Conservation (phyloP, 202 grass and related monocot species). For the Schoenoplectus triqueter region DNA sequence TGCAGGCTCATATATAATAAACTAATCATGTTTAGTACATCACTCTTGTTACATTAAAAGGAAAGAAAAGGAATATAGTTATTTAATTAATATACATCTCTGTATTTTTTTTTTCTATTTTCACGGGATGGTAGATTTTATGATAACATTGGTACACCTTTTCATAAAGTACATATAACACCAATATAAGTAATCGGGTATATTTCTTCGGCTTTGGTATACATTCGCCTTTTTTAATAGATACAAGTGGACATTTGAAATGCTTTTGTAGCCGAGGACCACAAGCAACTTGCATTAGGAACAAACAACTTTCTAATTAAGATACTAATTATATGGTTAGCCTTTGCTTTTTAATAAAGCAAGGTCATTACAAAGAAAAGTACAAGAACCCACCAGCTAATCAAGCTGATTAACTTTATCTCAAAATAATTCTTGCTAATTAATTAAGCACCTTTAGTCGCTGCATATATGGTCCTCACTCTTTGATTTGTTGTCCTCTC, state of each 20-base stretch:
- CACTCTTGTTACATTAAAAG: not conserved
- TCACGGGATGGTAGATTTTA: not conserved
- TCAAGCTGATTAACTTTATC: not conserved
- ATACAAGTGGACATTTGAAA: slow-evolving; percentile 24
- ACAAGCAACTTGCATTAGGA: slow-evolving; percentile 39
- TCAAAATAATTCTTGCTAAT: not conserved
- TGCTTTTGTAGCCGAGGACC: slow-evolving; percentile 22
- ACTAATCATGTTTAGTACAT: not conserved
- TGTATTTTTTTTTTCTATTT: slow-evolving; percentile 5
- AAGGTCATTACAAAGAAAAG: slow-evolving; percentile 36
- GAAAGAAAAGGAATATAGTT: not conserved
- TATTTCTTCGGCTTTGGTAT: slow-evolving; percentile 22
- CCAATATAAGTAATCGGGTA: not conserved
- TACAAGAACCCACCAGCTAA: slow-evolving; percentile 33
- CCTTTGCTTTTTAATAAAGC: slow-evolving; percentile 35
- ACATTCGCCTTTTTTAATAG: not conserved
- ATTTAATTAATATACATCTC: not conserved
- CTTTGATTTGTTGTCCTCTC: not conserved
- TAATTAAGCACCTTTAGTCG: slow-evolving; percentile 16
- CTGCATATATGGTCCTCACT: slow-evolving; percentile 15
- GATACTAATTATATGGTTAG: slow-evolving; percentile 37
- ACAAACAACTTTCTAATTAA: slow-evolving; percentile 36
- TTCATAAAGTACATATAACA: slow-evolving; percentile 1
- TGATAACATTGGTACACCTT: not conserved
- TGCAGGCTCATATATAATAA: not conserved